A percentile compares a stretch with the other conserved stretches of the same genome.
These are phyloP conservation scores for Didymellaceae sp. DNA, from an alignment of 2,329 filamentous ascomycete genomes.

Conservation along the genomic window DNA sequence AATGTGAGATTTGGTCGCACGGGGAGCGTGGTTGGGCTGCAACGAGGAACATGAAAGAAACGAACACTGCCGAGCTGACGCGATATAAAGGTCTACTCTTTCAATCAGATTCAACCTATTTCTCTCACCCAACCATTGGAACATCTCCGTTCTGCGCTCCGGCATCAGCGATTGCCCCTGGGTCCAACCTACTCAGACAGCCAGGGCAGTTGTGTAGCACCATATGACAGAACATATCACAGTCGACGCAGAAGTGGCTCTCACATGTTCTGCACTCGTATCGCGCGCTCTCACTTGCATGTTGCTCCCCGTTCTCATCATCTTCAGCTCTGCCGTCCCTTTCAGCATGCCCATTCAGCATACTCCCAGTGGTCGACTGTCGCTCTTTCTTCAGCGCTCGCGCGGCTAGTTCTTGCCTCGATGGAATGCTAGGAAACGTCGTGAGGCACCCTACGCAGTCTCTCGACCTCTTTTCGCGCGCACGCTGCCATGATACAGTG, in stretches of 20 bases:
- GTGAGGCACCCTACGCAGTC: constrained; percentile 81
- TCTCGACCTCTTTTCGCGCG: constrained; percentile 52
- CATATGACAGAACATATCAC: constrained; percentile 94
- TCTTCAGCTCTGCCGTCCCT: constrained; percentile 21
- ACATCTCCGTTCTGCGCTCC: constrained; percentile 35
- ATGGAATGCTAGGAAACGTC: constrained; percentile 65
- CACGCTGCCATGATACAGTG: constrained; percentile 83
- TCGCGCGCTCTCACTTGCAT: constrained; percentile 78
- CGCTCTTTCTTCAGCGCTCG: constrained; percentile 19
- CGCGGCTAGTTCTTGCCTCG: constrained; percentile 12
- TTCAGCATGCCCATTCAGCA: constrained; percentile 6
- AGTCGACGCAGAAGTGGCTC: constrained; percentile 97
- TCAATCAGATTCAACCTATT: not conserved
- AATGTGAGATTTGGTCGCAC: too few species aligned
- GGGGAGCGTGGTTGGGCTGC: too few species aligned
- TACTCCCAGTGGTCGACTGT: constrained; percentile 20
- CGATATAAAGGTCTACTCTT: not conserved
- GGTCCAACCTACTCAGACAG: constrained; percentile 63
- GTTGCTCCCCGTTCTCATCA: constrained; percentile 46
- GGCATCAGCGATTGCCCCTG: constrained; percentile 15
- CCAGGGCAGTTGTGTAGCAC: constrained; percentile 95
- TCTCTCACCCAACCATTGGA: constrained; percentile 32
- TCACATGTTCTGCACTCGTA: constrained; percentile 89
- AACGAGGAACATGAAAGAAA: not conserved
- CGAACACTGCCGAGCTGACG: too few species aligned